Evolutionary conservation across 768 basidiomycete species (phyloP).

Genomic region (Tulasnella sp.): DNA sequence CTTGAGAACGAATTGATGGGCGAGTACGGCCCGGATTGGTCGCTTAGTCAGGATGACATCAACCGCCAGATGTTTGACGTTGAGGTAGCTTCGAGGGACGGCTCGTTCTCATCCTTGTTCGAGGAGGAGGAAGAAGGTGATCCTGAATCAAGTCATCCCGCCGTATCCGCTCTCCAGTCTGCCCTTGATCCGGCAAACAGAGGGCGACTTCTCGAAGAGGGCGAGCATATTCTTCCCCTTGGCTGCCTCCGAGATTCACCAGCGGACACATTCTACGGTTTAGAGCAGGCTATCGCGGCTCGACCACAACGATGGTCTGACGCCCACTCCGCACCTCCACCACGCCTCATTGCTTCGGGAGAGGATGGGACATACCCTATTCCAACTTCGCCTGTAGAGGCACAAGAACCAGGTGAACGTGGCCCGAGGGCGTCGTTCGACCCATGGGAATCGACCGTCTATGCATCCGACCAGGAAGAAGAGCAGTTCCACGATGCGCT

Average conservation of each 20-base stretch:
- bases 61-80: constrained; percentile 23
- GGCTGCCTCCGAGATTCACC: constrained; percentile 32
- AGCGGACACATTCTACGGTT: constrained; percentile 29
- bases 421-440: background rate
- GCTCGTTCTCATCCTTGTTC: constrained; percentile 11
- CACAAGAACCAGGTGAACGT: background rate
- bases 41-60: constrained; percentile 30
- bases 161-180: constrained; percentile 42
- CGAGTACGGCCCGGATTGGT: constrained; percentile 49
- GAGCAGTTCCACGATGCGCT: background rate
- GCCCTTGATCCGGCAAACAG: constrained; percentile 30
- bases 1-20: constrained; percentile 48
- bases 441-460: constrained; percentile 30
- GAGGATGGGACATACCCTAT: background rate
- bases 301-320: constrained; percentile 31
- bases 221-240: constrained; percentile 32
- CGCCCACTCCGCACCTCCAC: constrained; percentile 8
- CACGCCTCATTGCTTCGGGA: background rate
- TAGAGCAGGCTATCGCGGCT: constrained; percentile 29
- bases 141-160: constrained; percentile 33
- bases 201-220: constrained; percentile 30
- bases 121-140: background rate
- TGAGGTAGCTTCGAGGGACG: background rate
- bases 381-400: background rate
- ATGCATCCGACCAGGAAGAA: constrained; percentile 24